Base-by-base conservation (phyloP, 2,329 filamentous ascomycete genomes). In the Aspergillus novofumigatus region DNA sequence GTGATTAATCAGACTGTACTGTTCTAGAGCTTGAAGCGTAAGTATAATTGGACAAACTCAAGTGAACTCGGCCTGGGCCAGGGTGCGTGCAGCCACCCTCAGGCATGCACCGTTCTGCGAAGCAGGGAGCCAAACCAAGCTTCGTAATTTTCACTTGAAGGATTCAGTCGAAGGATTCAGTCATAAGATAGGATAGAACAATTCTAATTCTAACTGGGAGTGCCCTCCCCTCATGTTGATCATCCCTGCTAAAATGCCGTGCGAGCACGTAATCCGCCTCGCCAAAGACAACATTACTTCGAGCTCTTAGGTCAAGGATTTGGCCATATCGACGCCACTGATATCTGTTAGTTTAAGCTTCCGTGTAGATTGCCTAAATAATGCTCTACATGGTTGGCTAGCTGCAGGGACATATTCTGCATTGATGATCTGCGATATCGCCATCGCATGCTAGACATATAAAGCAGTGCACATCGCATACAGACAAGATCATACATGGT, bases 201-300 rank as follows among this genome's bases (percentile, higher is more conserved):
- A 32, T 11, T 21, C 17, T 44, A 32, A 32, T 11, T 21, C 17
- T 44, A 10, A 44, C n/a, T 17, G 41, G 3, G 17, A 44, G 9
- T 44, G 7, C 17, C 4, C 20, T 21, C 28, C 28, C 28, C 28
- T 29, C 28, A 29, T 2, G 4, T 29, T 29, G 28, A 29, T 29
- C 28, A 44, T 44, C 41, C n/a, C 10, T 8, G 49, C 60, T 57
- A 59, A 59, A 59, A 66, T 66, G 63, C 63, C 63, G 63, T 67
- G 66, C 65, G 61, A 71, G 69, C 69, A 72, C 69, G 69, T 70
- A 69, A 72, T 71, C 47, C 1, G 44, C 29, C 55, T 48, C 53
- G 50, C 45, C 50, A 61, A 65, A 61, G 26, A 55, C 67, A 68
- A 67, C 69, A 72, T 68, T 53, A 51, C 32, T 21, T 41, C 14